Evolutionary conservation across 1,284 basidiomycete genomes (phyloP), one percentile per base, ranked within the genome.

Genomic region (Uromyces viciae-fabae): DNA sequence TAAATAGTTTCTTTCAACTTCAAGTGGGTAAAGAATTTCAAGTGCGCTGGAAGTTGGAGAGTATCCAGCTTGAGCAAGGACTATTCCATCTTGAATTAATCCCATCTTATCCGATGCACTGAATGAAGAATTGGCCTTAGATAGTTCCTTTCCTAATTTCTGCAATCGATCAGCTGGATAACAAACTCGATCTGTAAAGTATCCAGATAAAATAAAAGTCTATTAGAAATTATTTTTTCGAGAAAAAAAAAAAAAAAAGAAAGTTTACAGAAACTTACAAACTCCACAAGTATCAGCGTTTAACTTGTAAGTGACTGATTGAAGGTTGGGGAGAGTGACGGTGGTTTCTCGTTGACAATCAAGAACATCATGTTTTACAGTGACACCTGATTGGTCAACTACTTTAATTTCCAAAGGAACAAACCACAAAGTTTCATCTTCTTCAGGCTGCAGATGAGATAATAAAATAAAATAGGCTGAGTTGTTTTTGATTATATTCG

Each of bases 371-470:
- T 89, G 90, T 86, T 96, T 90, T 79, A 93, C 86, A 15, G 86
- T 86, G 2, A 89, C 84, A 60, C 92, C 93, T 81, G 88, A 85
- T 9, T 85, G 86, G 79, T 89, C 89, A 54, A 90, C 87, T 2
- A 91, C 91, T 83, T 93, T 88, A 82, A 98, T 86, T 84, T 90
- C 90, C 82, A 98, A 88, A 15, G 96, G 96, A 54, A 98, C 86
- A 75, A 85, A 91, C 95, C 96, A 98, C 82, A 94, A 88, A 1
- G 94, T 97, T 87, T 94, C 89, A 85, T 98, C 95, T 83, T 98
- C 93, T 85, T 94, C 90, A 0, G 90, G 89, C 75, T 71, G 78
- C 14, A 42, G 66, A 68, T 36, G 75, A 11, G 56, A 25, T 11
- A 58, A 28, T 8, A 11, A 3, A 81, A 25, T 75, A 49, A 69